These are phyloP conservation scores for Lithocarpus polystachyus DNA, from an alignment of 306 rosid species.

Conservation along the genomic window DNA sequence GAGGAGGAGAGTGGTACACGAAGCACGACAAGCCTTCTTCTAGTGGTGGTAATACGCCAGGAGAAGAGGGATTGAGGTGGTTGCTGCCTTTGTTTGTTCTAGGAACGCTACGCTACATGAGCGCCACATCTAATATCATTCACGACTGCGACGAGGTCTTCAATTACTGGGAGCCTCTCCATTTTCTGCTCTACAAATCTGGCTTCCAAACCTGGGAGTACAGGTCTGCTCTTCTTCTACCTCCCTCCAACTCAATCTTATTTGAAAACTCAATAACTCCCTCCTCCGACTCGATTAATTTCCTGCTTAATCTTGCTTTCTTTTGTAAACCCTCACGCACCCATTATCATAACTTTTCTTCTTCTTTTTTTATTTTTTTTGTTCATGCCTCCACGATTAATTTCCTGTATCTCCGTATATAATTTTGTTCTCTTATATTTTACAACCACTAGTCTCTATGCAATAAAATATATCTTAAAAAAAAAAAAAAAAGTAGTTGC, in stretches of 20 bases:
- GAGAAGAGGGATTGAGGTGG: constrained; percentile 63
- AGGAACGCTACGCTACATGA: constrained; percentile 79
- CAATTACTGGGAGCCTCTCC: constrained; percentile 99
- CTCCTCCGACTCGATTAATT: too few species aligned
- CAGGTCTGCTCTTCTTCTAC: constrained; percentile 35
- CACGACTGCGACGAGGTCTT: constrained; percentile 98
- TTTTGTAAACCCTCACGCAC: too few species aligned
- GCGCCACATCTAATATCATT: constrained; percentile 85
- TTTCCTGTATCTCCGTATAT: not conserved
- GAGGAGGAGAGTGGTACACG: constrained; percentile 35
- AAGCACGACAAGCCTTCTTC: constrained; percentile 58
- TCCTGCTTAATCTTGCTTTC: too few species aligned
- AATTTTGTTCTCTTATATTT: too few species aligned
- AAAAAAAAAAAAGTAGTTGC: not conserved
- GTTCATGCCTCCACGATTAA: too few species aligned
- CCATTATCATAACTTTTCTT: too few species aligned
- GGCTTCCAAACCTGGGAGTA: constrained; percentile 99
- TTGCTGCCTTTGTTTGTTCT: constrained; percentile 52
- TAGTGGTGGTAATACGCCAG: constrained; percentile 19
- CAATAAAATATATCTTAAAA: too few species aligned
- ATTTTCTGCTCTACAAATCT: constrained; percentile 89
- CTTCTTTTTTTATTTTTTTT: too few species aligned
- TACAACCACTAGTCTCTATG: too few species aligned
- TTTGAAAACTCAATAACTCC: too few species aligned
- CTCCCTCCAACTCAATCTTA: too few species aligned